These are phyloP conservation scores for Auricularia sp. DNA, from an alignment of 768 basidiomycete species.

Conservation along the genomic window DNA sequence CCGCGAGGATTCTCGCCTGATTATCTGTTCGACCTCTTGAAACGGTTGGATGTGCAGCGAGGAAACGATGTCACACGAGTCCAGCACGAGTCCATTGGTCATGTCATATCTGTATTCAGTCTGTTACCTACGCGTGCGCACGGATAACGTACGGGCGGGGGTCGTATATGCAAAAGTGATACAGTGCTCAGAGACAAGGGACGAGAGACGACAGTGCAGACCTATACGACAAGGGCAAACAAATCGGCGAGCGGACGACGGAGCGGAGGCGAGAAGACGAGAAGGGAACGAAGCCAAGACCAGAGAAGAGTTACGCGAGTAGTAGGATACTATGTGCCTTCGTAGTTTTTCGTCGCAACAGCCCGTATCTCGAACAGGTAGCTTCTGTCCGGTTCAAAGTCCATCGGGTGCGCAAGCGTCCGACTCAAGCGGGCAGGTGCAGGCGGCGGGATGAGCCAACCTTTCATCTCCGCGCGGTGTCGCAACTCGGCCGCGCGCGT, in stretches of 20 bases:
- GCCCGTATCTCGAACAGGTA: slow-evolving; percentile 75
- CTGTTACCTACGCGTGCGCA: too few relatives aligned
- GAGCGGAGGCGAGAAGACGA: neutral
- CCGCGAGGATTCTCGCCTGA: too few relatives aligned
- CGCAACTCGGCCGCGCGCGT: slow-evolving; percentile 73
- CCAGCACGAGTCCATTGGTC: too few relatives aligned
- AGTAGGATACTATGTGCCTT: neutral
- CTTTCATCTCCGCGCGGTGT: slow-evolving; percentile 75
- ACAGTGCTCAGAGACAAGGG: neutral
- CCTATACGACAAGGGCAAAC: neutral
- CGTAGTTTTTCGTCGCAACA: slow-evolving; percentile 44
- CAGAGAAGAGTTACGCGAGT: neutral
- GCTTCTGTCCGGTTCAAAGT: slow-evolving; percentile 42
- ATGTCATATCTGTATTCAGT: too few relatives aligned
- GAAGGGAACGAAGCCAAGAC: neutral
- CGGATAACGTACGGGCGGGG: neutral
- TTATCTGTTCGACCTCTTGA: too few relatives aligned
- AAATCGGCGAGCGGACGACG: neutral
- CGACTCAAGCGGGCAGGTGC: slow-evolving; percentile 9
- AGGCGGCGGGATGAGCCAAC: slow-evolving; percentile 39
- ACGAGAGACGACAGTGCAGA: neutral
- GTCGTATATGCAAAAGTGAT: neutral
- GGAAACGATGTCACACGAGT: too few relatives aligned
- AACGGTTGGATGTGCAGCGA: too few relatives aligned
- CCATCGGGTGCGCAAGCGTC: slow-evolving; percentile 10